Percentiles rank a stretch among this genome's conserved stretches.
Evolutionary conservation across 345 rosid genomes (phyloP).

Genomic region (Durio zibethinus): DNA sequence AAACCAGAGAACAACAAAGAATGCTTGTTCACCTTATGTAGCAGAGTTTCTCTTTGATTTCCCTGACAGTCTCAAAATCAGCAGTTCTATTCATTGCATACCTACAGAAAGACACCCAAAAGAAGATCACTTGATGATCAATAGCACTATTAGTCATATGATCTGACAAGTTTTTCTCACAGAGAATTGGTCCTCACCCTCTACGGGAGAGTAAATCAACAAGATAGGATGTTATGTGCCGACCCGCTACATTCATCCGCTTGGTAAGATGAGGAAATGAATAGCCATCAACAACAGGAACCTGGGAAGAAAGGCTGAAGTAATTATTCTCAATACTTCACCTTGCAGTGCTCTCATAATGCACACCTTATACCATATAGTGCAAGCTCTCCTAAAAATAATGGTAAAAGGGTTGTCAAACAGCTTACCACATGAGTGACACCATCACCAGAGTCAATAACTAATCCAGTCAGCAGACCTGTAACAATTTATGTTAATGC

Average conservation of each 20-base stretch:
- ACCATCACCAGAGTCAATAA: slow-evolving; percentile 98
- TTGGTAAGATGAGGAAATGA: slow-evolving; percentile 97
- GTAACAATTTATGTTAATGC: slow-evolving; percentile 26
- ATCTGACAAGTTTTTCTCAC: slow-evolving; percentile 14
- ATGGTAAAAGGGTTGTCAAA: background rate
- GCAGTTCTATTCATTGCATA: slow-evolving; percentile 87
- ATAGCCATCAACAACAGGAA: slow-evolving; percentile 97
- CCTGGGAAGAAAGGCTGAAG: slow-evolving; percentile 42
- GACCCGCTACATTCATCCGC: slow-evolving; percentile 96
- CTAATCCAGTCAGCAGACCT: slow-evolving; percentile 96
- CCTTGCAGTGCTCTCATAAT: background rate
- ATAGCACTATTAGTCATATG: background rate
- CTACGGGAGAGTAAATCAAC: slow-evolving; percentile 91
- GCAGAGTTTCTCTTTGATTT: slow-evolving; percentile 96
- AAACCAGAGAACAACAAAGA: background rate
- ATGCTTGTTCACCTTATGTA: slow-evolving; percentile 59
- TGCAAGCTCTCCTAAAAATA: background rate
- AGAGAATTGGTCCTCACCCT: slow-evolving; percentile 57
- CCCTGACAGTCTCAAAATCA: slow-evolving; percentile 95
- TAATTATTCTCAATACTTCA: slow-evolving; percentile 21
- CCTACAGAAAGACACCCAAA: slow-evolving; percentile 35
- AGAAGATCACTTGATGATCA: slow-evolving; percentile 3
- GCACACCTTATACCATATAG: background rate
- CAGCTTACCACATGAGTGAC: slow-evolving; percentile 95
- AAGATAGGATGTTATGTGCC: slow-evolving; percentile 92